Percentiles rank a stretch among this genome's conserved stretches.
Conservation (phyloP, 2,329 filamentous ascomycete species). For the Aspergillus nomiae region DNA sequence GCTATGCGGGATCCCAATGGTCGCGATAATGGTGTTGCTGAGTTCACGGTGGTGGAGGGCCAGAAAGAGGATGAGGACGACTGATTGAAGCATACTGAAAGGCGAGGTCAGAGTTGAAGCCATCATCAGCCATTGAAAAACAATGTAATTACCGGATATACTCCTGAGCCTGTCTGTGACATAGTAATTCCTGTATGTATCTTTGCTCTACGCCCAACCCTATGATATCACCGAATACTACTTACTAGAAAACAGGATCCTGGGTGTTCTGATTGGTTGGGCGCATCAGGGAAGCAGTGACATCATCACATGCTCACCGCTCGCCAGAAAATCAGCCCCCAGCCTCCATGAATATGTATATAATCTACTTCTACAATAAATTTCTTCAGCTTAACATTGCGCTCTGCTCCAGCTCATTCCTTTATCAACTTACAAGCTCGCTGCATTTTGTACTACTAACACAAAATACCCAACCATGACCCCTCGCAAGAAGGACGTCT, state of each 20-base stretch:
- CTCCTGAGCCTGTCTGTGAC: constrained; percentile 11
- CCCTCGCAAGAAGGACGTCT: constrained; percentile 26
- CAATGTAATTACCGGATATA: not conserved
- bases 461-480: constrained; percentile 13
- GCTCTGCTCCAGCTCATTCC: not conserved
- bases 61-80: constrained; percentile 36
- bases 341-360: constrained; percentile 7
- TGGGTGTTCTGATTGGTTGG: not conserved
- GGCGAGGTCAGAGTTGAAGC: not conserved
- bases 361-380: not conserved
- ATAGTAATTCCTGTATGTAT: not conserved
- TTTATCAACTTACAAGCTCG: not conserved
- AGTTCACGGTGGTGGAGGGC: constrained; percentile 48
- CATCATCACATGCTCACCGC: constrained; percentile 40
- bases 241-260: too few species aligned
- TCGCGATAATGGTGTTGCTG: constrained; percentile 48
- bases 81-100: constrained; percentile 22
- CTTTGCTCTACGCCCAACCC: too few species aligned
- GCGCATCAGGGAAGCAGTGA: constrained; percentile 23
- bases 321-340: constrained; percentile 18
- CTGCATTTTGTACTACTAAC: not conserved
- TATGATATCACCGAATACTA: too few species aligned
- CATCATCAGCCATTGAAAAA: not conserved
- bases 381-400: not conserved
- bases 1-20: constrained; percentile 51